phyloP scores from a whole-genome alignment of 2,329 filamentous ascomycete species.

The Diaporthe ampelina region DNA sequence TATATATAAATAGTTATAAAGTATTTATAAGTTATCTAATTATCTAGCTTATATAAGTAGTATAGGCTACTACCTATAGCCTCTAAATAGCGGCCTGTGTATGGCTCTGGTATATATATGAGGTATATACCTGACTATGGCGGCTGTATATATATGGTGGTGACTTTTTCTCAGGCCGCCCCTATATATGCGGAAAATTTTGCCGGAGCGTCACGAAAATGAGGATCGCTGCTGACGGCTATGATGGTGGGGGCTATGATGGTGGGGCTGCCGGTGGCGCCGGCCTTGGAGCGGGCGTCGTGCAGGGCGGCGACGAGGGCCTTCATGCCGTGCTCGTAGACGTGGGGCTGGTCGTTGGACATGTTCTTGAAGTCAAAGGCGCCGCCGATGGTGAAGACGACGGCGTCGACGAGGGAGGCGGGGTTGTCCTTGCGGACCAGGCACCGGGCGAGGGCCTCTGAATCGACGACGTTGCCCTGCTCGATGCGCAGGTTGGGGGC shows the following conservation, averaged over 20 bases:
- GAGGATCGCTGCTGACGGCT: conserved; percentile 50
- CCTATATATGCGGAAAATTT: no score
- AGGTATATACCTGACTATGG: no score
- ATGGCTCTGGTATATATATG: no score
- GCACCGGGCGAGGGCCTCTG: conserved; percentile 52
- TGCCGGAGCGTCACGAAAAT: no score
- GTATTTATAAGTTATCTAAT: not conserved
- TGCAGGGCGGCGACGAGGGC: conserved; percentile 58
- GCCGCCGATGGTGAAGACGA: conserved; percentile 65
- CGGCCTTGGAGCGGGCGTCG: conserved; percentile 46
- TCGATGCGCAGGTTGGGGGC: conserved; percentile 57
- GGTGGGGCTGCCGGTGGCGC: conserved; percentile 50
- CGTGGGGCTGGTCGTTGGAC: conserved; percentile 59
- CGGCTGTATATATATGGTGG: no score
- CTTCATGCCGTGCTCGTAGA: conserved; percentile 61
- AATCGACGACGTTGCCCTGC: conserved; percentile 63
- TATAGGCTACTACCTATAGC: no score
- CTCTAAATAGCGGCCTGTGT: no score
- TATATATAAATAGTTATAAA: no score
- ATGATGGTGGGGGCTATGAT: conserved; percentile 57
- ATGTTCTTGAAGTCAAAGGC: conserved; percentile 51
- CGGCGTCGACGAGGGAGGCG: conserved; percentile 56
- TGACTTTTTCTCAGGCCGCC: no score
- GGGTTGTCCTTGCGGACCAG: conserved; percentile 50
- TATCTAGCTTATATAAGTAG: no score